Evolutionary conservation across 1,284 basidiomycete species (phyloP).

Genomic region (Tylopilus sp.): DNA sequence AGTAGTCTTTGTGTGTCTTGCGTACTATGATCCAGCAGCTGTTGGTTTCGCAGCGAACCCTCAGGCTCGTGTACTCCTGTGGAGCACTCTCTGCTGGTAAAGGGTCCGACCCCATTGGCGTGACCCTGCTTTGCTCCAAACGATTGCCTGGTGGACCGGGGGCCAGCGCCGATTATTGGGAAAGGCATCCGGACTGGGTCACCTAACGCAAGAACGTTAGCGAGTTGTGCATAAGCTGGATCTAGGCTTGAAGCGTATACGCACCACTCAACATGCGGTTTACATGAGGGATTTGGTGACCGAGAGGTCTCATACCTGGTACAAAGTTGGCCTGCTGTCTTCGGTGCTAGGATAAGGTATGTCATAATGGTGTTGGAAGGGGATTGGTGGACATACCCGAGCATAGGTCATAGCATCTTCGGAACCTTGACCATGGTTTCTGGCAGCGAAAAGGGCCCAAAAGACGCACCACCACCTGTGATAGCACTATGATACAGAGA

Average conservation of each 20-base stretch:
- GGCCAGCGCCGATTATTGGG: slow-evolving; percentile 39
- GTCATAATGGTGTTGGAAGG: slow-evolving; percentile 21
- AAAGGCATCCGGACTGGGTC: slow-evolving; percentile 46
- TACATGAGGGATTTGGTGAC: slow-evolving; percentile 41
- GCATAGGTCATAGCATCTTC: slow-evolving; percentile 78
- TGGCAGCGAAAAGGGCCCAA: slow-evolving; percentile 84
- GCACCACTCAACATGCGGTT: slow-evolving; percentile 47
- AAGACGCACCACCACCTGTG: slow-evolving; percentile 89
- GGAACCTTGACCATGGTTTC: slow-evolving; percentile 68
- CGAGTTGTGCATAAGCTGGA: slow-evolving; percentile 32
- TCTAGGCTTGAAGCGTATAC: slow-evolving; percentile 44
- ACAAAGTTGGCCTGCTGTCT: slow-evolving; percentile 47
- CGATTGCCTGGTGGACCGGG: too few species aligned
- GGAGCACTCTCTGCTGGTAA: too few species aligned
- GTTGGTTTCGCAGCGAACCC: too few species aligned
- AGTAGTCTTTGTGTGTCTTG: too few species aligned
- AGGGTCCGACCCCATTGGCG: too few species aligned
- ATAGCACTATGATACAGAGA: slow-evolving; percentile 5
- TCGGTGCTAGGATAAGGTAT: slow-evolving; percentile 50
- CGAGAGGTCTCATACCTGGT: slow-evolving; percentile 39
- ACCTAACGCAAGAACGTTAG: slow-evolving; percentile 27
- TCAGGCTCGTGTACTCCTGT: too few species aligned
- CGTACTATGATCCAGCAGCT: too few species aligned
- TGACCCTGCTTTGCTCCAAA: too few species aligned
- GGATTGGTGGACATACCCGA: slow-evolving; percentile 59